Evolutionary conservation across 805 yeast species (phyloP).

Genomic region (Saturnispora halmiae): DNA sequence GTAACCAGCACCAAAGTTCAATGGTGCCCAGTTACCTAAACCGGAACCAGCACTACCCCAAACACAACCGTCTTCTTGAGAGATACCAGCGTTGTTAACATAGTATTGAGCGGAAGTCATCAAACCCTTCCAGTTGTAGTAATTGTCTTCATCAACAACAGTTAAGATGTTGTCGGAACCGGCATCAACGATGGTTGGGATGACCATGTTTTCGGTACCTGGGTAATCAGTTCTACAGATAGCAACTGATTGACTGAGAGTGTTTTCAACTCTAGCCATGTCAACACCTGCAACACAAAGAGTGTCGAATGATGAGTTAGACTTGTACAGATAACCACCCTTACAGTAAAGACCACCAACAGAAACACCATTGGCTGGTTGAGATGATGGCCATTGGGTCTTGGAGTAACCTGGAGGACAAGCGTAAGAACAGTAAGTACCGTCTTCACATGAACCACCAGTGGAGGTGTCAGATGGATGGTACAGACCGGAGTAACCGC

Average conservation of each 20-base stretch:
- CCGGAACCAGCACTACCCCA: constrained; percentile 82
- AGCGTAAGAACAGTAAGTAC: constrained; percentile 93
- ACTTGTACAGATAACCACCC: constrained; percentile 73
- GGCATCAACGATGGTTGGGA: constrained; percentile 75
- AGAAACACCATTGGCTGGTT: constrained; percentile 83
- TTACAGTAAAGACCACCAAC: constrained; percentile 90
- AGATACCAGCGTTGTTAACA: constrained; percentile 93
- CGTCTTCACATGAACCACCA: constrained; percentile 67
- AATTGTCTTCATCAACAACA: constrained; percentile 67
- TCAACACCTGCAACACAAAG: constrained; percentile 84
- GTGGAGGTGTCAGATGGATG: constrained; percentile 31
- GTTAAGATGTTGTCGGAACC: constrained; percentile 61
- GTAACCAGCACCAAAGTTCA: constrained; percentile 88
- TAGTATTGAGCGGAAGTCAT: constrained; percentile 92
- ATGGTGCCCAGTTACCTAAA: constrained; percentile 97
- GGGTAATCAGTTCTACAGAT: constrained; percentile 98
- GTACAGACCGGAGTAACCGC: constrained; percentile 60
- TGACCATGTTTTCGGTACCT: constrained; percentile 97
- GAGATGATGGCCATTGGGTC: constrained; percentile 91
- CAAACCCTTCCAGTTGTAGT: constrained; percentile 76
- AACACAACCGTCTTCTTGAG: constrained; percentile 81
- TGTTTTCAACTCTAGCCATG: constrained; percentile 58
- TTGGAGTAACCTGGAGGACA: constrained; percentile 99
- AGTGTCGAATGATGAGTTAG: constrained; percentile 56
- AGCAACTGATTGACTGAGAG: constrained; percentile 61